phyloP scores from a whole-genome alignment of 495 filamentous ascomycete genomes.

The Acidiella bohemica region DNA sequence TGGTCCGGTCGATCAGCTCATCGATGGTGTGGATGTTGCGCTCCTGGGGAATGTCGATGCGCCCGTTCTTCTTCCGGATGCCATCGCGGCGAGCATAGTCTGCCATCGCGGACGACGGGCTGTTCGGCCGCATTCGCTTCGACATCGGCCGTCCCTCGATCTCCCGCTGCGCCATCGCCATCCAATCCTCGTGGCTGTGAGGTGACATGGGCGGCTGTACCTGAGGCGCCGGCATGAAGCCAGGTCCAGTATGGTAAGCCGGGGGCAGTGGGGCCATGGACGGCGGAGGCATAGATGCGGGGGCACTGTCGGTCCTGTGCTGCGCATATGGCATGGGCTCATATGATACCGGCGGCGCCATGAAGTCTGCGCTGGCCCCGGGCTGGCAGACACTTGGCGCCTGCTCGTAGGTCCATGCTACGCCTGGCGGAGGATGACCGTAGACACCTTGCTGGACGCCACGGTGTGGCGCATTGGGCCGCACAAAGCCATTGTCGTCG shows the following conservation, averaged over 20 bases:
- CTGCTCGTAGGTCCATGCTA: conserved; percentile 26
- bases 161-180: conserved; percentile 31
- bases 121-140: conserved; percentile 56
- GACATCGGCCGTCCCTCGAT: conserved; percentile 48
- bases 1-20: conserved; percentile 72
- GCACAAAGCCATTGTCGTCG: conserved; percentile 36
- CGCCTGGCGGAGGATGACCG: conserved; percentile 27
- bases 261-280: conserved; percentile 21
- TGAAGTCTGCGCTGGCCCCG: conserved; percentile 23
- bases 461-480: conserved; percentile 30
- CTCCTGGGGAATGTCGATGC: conserved; percentile 93
- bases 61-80: conserved; percentile 98
- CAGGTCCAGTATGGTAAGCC: conserved; percentile 16
- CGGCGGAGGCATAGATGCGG: conserved; percentile 23
- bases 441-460: conserved; percentile 24
- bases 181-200: conserved; percentile 51
- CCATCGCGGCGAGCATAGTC: conserved; percentile 66
- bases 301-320: conserved; percentile 27
- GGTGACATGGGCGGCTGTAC: conserved; percentile 43
- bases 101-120: conserved; percentile 68
- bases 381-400: conserved; percentile 33
- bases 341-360: conserved; percentile 27
- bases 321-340: conserved; percentile 33
- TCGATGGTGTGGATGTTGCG: conserved; percentile 92
- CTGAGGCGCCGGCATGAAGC: conserved; percentile 20